These are phyloP conservation scores for Nakazawaea wickerhamii DNA, from an alignment of 805 yeast species.

Conservation along the genomic window DNA sequence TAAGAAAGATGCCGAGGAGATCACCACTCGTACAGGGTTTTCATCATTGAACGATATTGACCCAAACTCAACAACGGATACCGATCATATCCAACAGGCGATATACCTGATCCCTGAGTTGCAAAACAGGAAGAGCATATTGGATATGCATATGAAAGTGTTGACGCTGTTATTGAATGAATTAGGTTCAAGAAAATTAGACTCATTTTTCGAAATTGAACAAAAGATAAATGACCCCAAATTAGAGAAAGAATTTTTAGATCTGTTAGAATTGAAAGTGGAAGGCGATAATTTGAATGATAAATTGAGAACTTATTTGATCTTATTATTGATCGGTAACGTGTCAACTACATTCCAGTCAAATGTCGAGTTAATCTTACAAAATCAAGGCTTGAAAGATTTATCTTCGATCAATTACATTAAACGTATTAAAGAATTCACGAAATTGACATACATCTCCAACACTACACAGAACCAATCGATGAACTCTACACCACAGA, in stretches of 20 bases:
- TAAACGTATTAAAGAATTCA: constrained; percentile 73
- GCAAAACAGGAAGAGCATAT: constrained; percentile 78
- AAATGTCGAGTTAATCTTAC: constrained; percentile 61
- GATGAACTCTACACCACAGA: constrained; percentile 28
- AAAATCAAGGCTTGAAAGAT: constrained; percentile 50
- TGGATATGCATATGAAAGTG: constrained; percentile 97
- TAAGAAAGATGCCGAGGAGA: constrained; percentile 81
- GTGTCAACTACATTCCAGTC: constrained; percentile 40
- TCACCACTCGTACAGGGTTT: constrained; percentile 72
- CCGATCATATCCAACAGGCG: constrained; percentile 73
- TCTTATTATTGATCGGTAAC: constrained; percentile 55
- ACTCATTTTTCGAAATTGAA: constrained; percentile 90
- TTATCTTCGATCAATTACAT: constrained; percentile 65
- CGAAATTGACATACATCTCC: constrained; percentile 40
- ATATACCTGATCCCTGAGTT: constrained; percentile 90
- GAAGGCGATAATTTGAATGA: constrained; percentile 58
- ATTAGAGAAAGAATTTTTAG: constrained; percentile 54
- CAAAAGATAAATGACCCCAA: constrained; percentile 66
- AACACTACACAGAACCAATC: constrained; percentile 21
- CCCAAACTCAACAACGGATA: constrained; percentile 50
- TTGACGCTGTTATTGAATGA: constrained; percentile 78
- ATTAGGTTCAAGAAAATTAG: constrained; percentile 80
- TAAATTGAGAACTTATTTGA: constrained; percentile 83
- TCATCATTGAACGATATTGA: constrained; percentile 72
- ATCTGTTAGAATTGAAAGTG: constrained; percentile 45